These are phyloP conservation scores for Chaetomium olivaceum DNA, from an alignment of 2,329 filamentous ascomycete species.

Conservation along the genomic window DNA sequence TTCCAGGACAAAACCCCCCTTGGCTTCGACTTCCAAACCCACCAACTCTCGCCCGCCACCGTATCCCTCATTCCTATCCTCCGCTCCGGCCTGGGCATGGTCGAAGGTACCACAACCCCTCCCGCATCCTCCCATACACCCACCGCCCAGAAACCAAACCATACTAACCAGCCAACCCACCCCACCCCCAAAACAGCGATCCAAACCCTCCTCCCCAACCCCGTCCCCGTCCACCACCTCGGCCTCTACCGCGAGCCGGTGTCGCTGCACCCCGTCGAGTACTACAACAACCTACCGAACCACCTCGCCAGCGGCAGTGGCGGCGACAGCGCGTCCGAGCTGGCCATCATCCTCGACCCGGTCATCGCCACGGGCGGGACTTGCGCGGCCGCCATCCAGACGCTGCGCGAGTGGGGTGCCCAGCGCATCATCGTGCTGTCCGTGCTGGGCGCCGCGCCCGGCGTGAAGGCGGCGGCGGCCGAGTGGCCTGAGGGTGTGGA, in stretches of 20 bases:
- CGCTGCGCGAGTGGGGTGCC: constrained; percentile 89
- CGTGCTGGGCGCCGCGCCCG: constrained; percentile 70
- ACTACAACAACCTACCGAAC: constrained; percentile 95
- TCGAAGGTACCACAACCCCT: constrained; percentile 60
- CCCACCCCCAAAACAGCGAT: constrained; percentile 55
- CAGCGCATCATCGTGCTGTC: constrained; percentile 73
- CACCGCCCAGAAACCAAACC: neutral
- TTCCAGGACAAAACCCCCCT: constrained; percentile 74
- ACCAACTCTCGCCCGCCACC: constrained; percentile 61
- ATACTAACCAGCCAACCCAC: too few species aligned
- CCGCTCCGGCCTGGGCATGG: constrained; percentile 88
- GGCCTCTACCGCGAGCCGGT: constrained; percentile 90
- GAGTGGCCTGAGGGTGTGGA: constrained; percentile 78
- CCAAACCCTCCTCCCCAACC: constrained; percentile 75
- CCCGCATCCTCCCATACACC: too few species aligned
- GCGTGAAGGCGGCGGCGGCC: constrained; percentile 68
- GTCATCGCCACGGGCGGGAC: constrained; percentile 94
- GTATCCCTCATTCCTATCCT: constrained; percentile 89
- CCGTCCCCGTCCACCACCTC: constrained; percentile 87
- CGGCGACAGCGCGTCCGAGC: constrained; percentile 39
- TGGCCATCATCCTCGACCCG: constrained; percentile 87
- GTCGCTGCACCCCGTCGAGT: constrained; percentile 87
- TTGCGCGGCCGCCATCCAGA: constrained; percentile 84
- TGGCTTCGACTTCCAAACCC: constrained; percentile 71
- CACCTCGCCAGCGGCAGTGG: constrained; percentile 48